phyloP scores from a whole-genome alignment of 2,329 filamentous ascomycete genomes.

The Decorospora gaudefroyi region DNA sequence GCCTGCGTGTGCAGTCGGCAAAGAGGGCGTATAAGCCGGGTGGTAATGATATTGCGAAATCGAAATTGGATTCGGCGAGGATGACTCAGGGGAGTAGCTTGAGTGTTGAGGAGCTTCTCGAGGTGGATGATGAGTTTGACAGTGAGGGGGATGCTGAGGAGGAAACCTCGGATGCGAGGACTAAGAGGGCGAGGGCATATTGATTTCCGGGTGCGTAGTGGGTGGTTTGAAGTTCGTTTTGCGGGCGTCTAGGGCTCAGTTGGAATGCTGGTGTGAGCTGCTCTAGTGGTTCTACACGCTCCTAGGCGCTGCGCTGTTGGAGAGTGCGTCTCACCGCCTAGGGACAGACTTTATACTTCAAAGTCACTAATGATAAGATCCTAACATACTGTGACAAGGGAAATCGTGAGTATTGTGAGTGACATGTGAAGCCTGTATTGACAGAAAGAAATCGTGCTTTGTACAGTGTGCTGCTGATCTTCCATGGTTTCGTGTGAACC shows the following conservation, averaged over 20 bases:
- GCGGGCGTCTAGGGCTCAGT: no score
- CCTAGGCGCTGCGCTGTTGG: no score
- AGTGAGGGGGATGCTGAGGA: conserved; percentile 9
- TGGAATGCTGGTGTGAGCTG: no score
- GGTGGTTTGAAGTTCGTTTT: no score
- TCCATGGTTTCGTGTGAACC: neutral
- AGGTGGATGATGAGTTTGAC: conserved; percentile 16
- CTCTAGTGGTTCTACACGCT: no score
- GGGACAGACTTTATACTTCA: no score
- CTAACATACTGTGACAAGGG: neutral
- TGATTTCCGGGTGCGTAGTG: neutral
- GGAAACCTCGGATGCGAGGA: neutral
- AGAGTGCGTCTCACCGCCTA: no score
- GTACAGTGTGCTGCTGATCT: conserved; percentile 26
- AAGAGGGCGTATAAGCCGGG: conserved; percentile 31
- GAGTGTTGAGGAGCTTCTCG: conserved; percentile 8
- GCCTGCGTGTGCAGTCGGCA: conserved; percentile 1
- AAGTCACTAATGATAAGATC: no score
- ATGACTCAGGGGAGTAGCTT: conserved; percentile 15
- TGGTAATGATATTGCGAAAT: conserved; percentile 37
- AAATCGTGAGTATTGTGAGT: neutral
- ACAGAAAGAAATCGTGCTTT: conserved; percentile 32
- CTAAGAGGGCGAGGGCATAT: conserved; percentile 9
- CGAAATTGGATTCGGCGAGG: conserved; percentile 28
- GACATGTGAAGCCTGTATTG: neutral